phyloP scores from a whole-genome alignment of 176 grass and related monocot species.

The Pontederia paniculata region DNA sequence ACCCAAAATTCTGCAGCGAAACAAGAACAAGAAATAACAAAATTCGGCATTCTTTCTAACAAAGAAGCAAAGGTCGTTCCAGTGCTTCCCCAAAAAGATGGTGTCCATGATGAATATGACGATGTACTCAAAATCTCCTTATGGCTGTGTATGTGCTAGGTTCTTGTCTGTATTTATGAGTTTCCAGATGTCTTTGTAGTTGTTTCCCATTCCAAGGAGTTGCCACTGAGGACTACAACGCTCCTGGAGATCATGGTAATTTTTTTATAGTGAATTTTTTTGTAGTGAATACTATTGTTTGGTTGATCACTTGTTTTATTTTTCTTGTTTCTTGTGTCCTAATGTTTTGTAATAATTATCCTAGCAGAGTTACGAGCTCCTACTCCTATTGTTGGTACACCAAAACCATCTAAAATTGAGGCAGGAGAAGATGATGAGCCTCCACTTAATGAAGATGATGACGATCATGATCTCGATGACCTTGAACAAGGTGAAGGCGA shows the following conservation, averaged over 20 bases:
- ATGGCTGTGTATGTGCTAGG: constrained; percentile 4
- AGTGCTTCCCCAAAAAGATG: constrained; percentile 54
- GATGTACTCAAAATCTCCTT: constrained; percentile 41
- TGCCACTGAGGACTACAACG: constrained; percentile 68
- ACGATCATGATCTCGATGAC: constrained; percentile 50
- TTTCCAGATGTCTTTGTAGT: constrained; percentile 22
- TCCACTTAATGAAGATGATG: constrained; percentile 66
- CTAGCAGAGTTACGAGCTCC: constrained; percentile 52
- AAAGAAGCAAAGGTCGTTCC: constrained; percentile 14
- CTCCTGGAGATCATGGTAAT: constrained; percentile 52
- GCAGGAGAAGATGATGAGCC: constrained; percentile 52
- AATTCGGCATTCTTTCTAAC: constrained; percentile 9
- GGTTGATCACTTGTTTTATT: neutral
- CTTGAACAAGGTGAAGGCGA: constrained; percentile 52
- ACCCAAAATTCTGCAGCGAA: constrained; percentile 26
- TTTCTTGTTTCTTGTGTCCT: neutral
- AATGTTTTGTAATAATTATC: neutral
- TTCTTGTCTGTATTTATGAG: constrained; percentile 6
- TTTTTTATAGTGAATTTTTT: constrained; percentile 7
- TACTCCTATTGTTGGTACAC: constrained; percentile 48
- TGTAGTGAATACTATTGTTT: constrained; percentile 3
- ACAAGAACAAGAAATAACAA: constrained; percentile 22
- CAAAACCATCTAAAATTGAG: constrained; percentile 34
- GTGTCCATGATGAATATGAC: constrained; percentile 69
- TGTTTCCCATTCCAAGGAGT: constrained; percentile 53